These are phyloP conservation scores for Trametes meyenii DNA, from an alignment of 768 basidiomycete genomes.

Conservation along the genomic window DNA sequence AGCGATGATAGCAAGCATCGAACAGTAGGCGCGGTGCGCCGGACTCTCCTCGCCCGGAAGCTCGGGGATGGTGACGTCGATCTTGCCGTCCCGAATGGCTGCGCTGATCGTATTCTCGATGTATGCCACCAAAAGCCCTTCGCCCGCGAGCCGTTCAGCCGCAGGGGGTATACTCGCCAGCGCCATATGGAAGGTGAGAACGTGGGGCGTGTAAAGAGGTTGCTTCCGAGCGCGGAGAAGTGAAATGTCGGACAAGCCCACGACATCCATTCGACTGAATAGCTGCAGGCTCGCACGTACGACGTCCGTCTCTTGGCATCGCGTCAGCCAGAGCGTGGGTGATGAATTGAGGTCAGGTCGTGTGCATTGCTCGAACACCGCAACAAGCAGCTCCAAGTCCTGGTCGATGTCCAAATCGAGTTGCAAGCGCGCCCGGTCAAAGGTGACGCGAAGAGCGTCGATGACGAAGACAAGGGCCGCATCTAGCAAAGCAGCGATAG, in stretches of 20 bases:
- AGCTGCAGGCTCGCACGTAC: conserved; percentile 77
- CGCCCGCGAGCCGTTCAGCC: conserved; percentile 84
- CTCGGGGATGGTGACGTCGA: conserved; percentile 69
- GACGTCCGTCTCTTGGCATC: conserved; percentile 80
- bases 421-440: conserved; percentile 61
- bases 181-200: conserved; percentile 86
- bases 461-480: conserved; percentile 65
- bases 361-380: conserved; percentile 83
- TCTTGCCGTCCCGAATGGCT: conserved; percentile 72
- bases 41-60: conserved; percentile 77
- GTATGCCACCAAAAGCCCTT: conserved; percentile 80
- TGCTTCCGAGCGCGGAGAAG: conserved; percentile 63
- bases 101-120: conserved; percentile 79
- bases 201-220: conserved; percentile 73
- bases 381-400: conserved; percentile 80
- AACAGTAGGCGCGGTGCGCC: conserved; percentile 80
- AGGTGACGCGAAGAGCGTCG: conserved; percentile 64
- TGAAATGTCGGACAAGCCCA: conserved; percentile 67
- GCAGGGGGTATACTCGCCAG: conserved; percentile 74
- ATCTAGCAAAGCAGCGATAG: conserved; percentile 62
- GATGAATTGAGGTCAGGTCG: conserved; percentile 68
- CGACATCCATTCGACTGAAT: conserved; percentile 66
- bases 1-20: conserved; percentile 80
- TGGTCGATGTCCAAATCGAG: conserved; percentile 68
- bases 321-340: conserved; percentile 74